Evolutionary conservation across 331 rosid genomes (phyloP).

Genomic region (Acacia pycnantha): DNA sequence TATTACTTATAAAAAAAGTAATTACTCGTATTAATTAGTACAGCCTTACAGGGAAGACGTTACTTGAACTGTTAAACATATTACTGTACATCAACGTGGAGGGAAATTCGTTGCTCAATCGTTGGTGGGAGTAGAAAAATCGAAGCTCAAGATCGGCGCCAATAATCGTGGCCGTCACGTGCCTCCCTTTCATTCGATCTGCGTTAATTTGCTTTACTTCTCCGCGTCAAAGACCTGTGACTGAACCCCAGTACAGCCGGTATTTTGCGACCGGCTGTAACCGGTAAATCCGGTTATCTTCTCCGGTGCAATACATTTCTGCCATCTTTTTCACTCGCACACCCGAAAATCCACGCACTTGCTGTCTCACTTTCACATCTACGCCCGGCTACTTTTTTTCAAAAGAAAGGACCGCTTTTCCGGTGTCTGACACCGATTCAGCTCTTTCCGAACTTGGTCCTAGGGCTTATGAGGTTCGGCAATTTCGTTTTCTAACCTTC

Average conservation of each 20-base stretch:
- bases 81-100: no score
- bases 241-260: slow-evolving; percentile 12
- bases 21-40: no score
- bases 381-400: not conserved
- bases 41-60: no score
- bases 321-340: not conserved
- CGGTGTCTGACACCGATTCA: slow-evolving; percentile 31
- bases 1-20: no score
- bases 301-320: not conserved
- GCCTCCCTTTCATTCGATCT: not conserved
- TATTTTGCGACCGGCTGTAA: slow-evolving; percentile 30
- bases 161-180: not conserved
- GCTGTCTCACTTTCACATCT: not conserved
- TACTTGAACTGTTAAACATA: no score
- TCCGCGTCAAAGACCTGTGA: slow-evolving; percentile 18
- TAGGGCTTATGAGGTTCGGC: slow-evolving; percentile 49
- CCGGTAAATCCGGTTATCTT: slow-evolving; percentile 44
- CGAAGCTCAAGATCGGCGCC: not conserved
- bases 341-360: not conserved
- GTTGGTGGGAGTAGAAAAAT: not conserved
- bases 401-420: slow-evolving; percentile 1
- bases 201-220: slow-evolving; percentile 15
- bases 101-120: no score
- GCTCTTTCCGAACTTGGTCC: slow-evolving; percentile 33
- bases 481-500: not conserved